Percentiles rank a stretch among this genome's conserved stretches.
These are phyloP conservation scores for Metschnikowia vanudenii DNA, from an alignment of 805 yeast species.

Conservation along the genomic window DNA sequence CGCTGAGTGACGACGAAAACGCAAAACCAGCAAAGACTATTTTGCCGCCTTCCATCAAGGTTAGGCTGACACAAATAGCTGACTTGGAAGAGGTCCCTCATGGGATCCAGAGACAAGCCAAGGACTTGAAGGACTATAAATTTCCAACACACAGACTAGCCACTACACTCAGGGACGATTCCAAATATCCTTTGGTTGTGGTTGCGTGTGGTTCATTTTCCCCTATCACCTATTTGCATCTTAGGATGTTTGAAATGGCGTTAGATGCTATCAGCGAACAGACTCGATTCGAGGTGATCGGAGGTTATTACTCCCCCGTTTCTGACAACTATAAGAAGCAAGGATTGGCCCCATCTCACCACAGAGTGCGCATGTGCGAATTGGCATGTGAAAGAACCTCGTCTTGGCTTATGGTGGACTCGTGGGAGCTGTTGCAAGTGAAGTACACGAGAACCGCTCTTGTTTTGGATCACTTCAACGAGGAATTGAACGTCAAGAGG, in stretches of 20 bases:
- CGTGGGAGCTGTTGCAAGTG: slow-evolving; percentile 95
- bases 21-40: slow-evolving; percentile 16
- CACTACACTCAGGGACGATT: slow-evolving; percentile 62
- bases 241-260: slow-evolving; percentile 99
- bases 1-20: slow-evolving; percentile 43
- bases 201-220: slow-evolving; percentile 98
- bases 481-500: slow-evolving; percentile 86
- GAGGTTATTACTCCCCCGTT: slow-evolving; percentile 95
- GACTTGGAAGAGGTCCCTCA: slow-evolving; percentile 97
- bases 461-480: slow-evolving; percentile 94
- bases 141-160: slow-evolving; percentile 90
- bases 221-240: slow-evolving; percentile 90
- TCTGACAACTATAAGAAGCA: slow-evolving; percentile 89
- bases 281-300: slow-evolving; percentile 91
- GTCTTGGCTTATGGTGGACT: slow-evolving; percentile 98
- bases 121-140: slow-evolving; percentile 58
- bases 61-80: slow-evolving; percentile 68
- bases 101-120: slow-evolving; percentile 88
- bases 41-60: slow-evolving; percentile 44
- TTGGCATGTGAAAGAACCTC: slow-evolving; percentile 95
- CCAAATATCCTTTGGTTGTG: slow-evolving; percentile 84
- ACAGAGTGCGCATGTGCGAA: slow-evolving; percentile 97
- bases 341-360: slow-evolving; percentile 84
- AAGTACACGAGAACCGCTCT: slow-evolving; percentile 91
- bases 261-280: slow-evolving; percentile 87